Conservation (phyloP, 129 eudicot genomes). For the Smallanthus sonchifolius region DNA sequence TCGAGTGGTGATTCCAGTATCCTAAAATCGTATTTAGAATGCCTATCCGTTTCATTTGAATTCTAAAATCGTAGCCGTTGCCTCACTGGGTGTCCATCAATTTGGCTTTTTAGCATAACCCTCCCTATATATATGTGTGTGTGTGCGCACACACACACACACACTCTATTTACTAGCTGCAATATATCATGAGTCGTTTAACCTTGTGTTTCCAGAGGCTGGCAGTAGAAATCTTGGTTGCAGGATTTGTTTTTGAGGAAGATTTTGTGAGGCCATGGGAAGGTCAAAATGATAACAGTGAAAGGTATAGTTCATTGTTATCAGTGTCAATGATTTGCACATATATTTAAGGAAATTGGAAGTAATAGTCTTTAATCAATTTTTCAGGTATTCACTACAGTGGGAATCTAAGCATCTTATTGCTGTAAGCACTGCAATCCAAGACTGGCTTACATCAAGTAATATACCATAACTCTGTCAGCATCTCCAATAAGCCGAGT, state of each 20-base stretch:
- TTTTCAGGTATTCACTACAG: conserved; percentile 76
- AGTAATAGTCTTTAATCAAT: neutral
- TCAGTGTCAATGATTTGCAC: neutral
- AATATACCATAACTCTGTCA: conserved; percentile 24
- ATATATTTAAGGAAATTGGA: neutral
- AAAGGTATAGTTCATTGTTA: conserved; percentile 44
- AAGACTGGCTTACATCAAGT: conserved; percentile 94
- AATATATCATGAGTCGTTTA: neutral
- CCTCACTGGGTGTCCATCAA: too few relatives aligned
- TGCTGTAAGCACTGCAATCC: conserved; percentile 97
- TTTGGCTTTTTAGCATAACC: too few relatives aligned
- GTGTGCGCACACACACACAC: too few relatives aligned
- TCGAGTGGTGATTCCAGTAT: too few relatives aligned
- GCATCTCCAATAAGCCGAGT: conserved; percentile 1
- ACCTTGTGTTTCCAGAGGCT: conserved; percentile 62
- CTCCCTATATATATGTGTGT: neutral
- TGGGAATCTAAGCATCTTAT: conserved; percentile 97
- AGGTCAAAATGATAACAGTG: conserved; percentile 64
- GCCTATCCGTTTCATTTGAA: too few relatives aligned
- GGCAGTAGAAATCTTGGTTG: conserved; percentile 72
- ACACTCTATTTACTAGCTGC: neutral
- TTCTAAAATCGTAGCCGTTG: too few relatives aligned
- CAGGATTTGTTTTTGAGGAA: conserved; percentile 80
- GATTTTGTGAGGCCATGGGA: conserved; percentile 86
- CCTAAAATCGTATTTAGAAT: too few relatives aligned